Evolutionary conservation across 192 early-diverging fungal species (phyloP), one percentile per base, ranked within the genome.

Genomic region (Borealophlyctis nickersoniae): DNA sequence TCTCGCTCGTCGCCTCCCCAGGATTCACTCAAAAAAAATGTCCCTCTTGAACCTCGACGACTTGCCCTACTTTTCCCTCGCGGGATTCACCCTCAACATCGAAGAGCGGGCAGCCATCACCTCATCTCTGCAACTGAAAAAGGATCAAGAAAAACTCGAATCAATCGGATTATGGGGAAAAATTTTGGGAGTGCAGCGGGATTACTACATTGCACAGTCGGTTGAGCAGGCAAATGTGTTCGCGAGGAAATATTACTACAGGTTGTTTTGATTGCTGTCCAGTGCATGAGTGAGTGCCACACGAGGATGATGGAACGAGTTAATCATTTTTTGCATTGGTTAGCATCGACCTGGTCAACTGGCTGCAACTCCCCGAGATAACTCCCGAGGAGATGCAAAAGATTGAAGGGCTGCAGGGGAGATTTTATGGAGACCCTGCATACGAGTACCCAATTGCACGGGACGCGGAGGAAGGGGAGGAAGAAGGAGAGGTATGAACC

Each of bases 141-240:
- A 79, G 56, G 69, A 70, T 3, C 67, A 79, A 19, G 82, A 84
- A 61, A 79, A 82, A 61, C 71, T 81, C n/a, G 49, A 61, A 19
- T 29, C 66, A n/a, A 65, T 81, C 22, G 64, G 57, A 31, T 62
- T 84, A n/a, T 84, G 82, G 82, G 82, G 82, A 7, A 81, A 82
- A 58, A 67, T 84, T 45, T 48, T 78, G 33, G 82, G 81, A 2
- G 63, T 84, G 35, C 73, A 84, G 49, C 58, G 74, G 13, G 82
- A 84, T 56, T 84, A 84, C 65, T 75, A 69, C 48, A 68, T 84
- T 52, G 74, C 79, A 2, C 82, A 84, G 62, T 66, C 73, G 5
- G 39, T 49, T 35, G 57, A 59, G 27, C 39, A 66, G 29, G 68
- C 57, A 3, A 65, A 74, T 39, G 48, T 71, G 3, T 84, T 84